A percentile compares a stretch with the other conserved stretches of the same genome.
phyloP scores from a whole-genome alignment of 176 grass and related monocot species.

The Aechmea fasciata region DNA sequence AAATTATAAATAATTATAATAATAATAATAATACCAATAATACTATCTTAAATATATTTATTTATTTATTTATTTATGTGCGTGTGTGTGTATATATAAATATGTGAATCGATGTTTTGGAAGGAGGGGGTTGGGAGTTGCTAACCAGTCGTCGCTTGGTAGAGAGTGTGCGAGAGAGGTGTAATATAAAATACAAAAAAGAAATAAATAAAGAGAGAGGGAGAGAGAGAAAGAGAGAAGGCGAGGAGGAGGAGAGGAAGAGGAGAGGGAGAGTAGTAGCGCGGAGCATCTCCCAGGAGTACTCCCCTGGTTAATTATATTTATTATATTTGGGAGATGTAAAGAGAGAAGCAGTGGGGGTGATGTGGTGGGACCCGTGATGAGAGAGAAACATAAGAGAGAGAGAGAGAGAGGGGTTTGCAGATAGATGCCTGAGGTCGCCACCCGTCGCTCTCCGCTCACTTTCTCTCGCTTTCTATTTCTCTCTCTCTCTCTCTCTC shows the following conservation, averaged over 20 bases:
- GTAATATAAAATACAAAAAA: background rate
- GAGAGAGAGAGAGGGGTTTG: background rate
- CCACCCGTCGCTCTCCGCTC: background rate
- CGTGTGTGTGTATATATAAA: too few relatives aligned
- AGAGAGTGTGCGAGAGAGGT: background rate
- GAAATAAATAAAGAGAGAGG: background rate
- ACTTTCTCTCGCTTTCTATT: background rate
- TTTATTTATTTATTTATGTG: too few relatives aligned
- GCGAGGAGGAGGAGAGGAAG: background rate
- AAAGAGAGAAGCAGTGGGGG: background rate
- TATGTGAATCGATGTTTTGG: too few relatives aligned
- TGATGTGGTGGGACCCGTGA: background rate
- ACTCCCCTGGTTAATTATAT: background rate
- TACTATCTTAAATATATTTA: too few relatives aligned
- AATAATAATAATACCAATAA: too few relatives aligned
- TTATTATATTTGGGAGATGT: constrained; percentile 2
- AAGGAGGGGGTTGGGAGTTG: background rate
- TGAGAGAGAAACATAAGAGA: background rate
- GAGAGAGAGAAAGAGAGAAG: background rate
- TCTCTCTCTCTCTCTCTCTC: too few relatives aligned
- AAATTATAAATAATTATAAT: too few relatives aligned
- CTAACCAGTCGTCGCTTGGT: background rate
- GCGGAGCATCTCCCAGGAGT: background rate
- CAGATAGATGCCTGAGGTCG: background rate
- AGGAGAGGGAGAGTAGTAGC: background rate